phyloP scores from a whole-genome alignment of 1,139 yeast species.

The Pichia sp. region DNA sequence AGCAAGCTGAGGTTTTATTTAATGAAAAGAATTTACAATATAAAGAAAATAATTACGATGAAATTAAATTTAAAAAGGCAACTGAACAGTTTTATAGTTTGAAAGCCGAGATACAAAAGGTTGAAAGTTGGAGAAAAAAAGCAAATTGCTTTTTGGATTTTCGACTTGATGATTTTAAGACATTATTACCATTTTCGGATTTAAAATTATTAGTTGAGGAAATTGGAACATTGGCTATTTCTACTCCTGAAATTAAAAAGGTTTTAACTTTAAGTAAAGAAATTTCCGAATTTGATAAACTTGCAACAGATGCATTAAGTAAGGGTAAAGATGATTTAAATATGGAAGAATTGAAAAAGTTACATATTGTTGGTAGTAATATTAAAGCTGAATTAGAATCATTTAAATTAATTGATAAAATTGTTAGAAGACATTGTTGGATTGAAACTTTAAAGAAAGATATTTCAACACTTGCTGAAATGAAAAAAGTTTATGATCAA shows the following conservation, averaged over 20 bases:
- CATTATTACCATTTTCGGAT: constrained; percentile 14
- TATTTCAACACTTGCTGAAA: constrained; percentile 2
- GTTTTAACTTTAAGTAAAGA: constrained; percentile 49
- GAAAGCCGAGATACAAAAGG: constrained; percentile 38
- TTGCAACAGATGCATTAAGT: constrained; percentile 30
- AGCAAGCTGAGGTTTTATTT: constrained; percentile 53
- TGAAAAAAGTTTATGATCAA: constrained; percentile 21
- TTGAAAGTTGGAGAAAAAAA: constrained; percentile 49
- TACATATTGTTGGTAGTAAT: constrained; percentile 42
- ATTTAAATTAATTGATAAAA: constrained; percentile 41
- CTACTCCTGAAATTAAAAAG: constrained; percentile 56
- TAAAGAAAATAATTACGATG: too few relatives aligned
- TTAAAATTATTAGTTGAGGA: constrained; percentile 39
- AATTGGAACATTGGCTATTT: constrained; percentile 46
- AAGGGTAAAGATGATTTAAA: constrained; percentile 28
- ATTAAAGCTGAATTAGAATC: constrained; percentile 55
- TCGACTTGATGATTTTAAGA: constrained; percentile 40
- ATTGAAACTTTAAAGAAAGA: constrained; percentile 20
- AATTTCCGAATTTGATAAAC: constrained; percentile 48
- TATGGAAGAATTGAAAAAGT: constrained; percentile 38
- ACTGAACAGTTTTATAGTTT: constrained; percentile 33
- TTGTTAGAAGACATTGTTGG: constrained; percentile 50
- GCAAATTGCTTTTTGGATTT: constrained; percentile 49
- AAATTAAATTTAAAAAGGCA: too few relatives aligned
- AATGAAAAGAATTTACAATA: constrained; percentile 15